Evolutionary conservation across 352 stramenopile species (phyloP).

Genomic region (Phytophthora megakarya): DNA sequence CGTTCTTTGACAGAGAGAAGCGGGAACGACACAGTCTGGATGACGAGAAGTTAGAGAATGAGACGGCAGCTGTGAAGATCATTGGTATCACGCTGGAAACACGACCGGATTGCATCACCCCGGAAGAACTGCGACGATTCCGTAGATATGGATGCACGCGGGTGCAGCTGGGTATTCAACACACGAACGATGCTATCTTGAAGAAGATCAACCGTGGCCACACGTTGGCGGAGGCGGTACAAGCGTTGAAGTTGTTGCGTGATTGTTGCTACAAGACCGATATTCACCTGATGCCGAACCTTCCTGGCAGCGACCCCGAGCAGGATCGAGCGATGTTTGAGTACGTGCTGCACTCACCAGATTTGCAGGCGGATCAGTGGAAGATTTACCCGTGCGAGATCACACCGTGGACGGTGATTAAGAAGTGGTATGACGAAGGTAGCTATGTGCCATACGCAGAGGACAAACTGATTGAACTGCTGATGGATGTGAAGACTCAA

Average conservation of each 20-base stretch:
- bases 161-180: constrained; percentile 92
- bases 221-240: constrained; percentile 71
- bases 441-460: constrained; percentile 91
- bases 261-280: constrained; percentile 95
- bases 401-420: constrained; percentile 91
- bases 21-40: constrained; percentile 74
- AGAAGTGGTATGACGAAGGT: constrained; percentile 90
- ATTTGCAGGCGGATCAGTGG: constrained; percentile 94
- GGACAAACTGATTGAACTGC: constrained; percentile 84
- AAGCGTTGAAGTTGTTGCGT: constrained; percentile 85
- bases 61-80: constrained; percentile 83
- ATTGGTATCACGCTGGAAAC: constrained; percentile 93
- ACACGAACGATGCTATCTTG: constrained; percentile 91
- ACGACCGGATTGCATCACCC: constrained; percentile 90
- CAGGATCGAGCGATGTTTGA: constrained; percentile 92
- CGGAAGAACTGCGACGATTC: constrained; percentile 86
- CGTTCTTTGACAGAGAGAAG: constrained; percentile 83
- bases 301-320: constrained; percentile 83
- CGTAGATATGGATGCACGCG: constrained; percentile 85
- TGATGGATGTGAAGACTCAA: constrained; percentile 90
- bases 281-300: constrained; percentile 94
- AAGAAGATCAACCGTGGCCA: constrained; percentile 92
- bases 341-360: constrained; percentile 83
- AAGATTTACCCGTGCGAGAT: constrained; percentile 96
- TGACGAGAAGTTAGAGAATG: constrained; percentile 91